Evolutionary conservation across 2,329 filamentous ascomycete species (phyloP).

Genomic region (Penicillium nordicum): DNA sequence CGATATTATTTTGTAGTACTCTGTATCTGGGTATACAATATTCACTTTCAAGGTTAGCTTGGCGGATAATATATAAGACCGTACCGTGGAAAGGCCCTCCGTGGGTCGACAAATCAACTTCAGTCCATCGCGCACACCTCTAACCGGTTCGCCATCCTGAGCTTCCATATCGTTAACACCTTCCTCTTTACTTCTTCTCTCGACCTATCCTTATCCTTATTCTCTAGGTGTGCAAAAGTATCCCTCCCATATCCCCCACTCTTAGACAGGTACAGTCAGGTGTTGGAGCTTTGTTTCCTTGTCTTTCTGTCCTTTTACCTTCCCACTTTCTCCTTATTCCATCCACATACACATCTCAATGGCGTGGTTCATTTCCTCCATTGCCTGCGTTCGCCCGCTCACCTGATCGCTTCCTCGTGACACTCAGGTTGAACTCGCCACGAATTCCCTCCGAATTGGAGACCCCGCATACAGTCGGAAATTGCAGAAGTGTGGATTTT

Average conservation of each 20-base stretch:
- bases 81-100: slow-evolving; percentile 7
- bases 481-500: neutral
- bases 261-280: slow-evolving; percentile 18
- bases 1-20: too few species aligned
- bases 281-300: slow-evolving; percentile 7
- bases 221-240: neutral
- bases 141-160: slow-evolving; percentile 5
- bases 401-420: slow-evolving; percentile 22
- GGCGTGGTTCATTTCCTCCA: slow-evolving; percentile 11
- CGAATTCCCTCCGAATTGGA: slow-evolving; percentile 1
- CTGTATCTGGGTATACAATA: too few species aligned
- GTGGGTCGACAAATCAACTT: slow-evolving; percentile 26
- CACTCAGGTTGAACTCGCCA: slow-evolving; percentile 13
- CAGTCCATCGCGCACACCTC: slow-evolving; percentile 16
- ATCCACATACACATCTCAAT: slow-evolving; percentile 8
- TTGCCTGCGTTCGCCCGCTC: slow-evolving; percentile 22
- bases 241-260: slow-evolving; percentile 6
- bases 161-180: neutral
- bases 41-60: neutral
- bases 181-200: neutral
- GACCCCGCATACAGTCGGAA: neutral
- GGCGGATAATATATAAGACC: slow-evolving; percentile 1
- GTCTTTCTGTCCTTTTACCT: neutral
- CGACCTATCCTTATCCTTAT: neutral
- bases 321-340: neutral